Evolutionary conservation across 1,284 basidiomycete genomes (phyloP), one percentile per base, ranked within the genome.

Genomic region (Ustilago trichophora): DNA sequence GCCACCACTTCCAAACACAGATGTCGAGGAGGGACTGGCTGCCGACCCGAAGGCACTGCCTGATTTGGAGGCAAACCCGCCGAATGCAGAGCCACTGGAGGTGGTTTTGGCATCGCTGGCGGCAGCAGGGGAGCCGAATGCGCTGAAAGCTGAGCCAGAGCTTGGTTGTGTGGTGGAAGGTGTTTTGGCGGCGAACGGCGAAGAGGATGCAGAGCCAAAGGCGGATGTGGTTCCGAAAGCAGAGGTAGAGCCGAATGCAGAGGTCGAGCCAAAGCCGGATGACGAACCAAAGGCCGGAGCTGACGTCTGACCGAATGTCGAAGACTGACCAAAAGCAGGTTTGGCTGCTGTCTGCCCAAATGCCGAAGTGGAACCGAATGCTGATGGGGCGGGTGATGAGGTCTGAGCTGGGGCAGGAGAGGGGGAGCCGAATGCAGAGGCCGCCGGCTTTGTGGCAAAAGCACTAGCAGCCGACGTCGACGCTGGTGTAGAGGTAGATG

Each of bases 241-340:
- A 15, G 76, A 62, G 18, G 80, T 52, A 8, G 72, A 56, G 21
- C 83, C 83, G 47, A 84, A n/a, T n/a, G n/a, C n/a, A n/a, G n/a
- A n/a, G n/a, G n/a, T n/a, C n/a, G n/a, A n/a, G n/a, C n/a, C n/a
- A n/a, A n/a, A 83, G 38, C 55, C 53, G 12, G 57, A 63, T 15
- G 70, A 70, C 26, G 66, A 60, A 8, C 75, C 75, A 27, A 77
- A 73, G 7, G 60, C 53, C 36, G 54, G 58, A 32, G 62, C 47
- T 8, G 57, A 58, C 12, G 69, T 66, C 52, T 70, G 62, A 13
- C 75, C 75, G 26, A 76, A 73, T 19, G 58, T 48, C 10, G 44
- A 56, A 3, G 60, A 46, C 19, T 40, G 40, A 3, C 77, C 80
- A 51, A 76, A 75, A 6, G 76, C 44, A 32, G 51, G 47, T 26